Base-by-base conservation (phyloP, 2,329 filamentous ascomycete genomes). In the Tolypocladium ovalisporum region DNA sequence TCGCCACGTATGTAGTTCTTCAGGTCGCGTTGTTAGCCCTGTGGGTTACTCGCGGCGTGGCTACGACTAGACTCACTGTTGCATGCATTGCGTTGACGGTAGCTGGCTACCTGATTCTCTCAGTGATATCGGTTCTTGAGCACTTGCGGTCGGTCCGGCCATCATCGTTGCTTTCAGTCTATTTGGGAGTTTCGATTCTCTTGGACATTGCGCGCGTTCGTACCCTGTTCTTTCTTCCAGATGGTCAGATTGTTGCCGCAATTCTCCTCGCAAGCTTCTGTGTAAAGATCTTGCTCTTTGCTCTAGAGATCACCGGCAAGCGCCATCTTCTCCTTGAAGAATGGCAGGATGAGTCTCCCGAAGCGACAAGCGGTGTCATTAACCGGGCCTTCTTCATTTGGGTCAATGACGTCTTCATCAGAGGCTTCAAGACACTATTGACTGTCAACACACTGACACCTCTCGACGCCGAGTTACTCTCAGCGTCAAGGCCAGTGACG, bases 311-410 rank as follows among this genome's bases (percentile, higher is more conserved):
- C 12, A 53, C 64, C 0, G 64, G 65, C 4, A 71, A 71, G 60
- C 64, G 65, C 2, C 56, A 61, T 35, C 55, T 67, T 54, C 51
- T 67, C 15, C 54, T 53, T 3, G 27, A 52, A 3, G 61, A 60
- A 44, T 62, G 64, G 57, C 58, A 61, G 24, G 54, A 64, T 42
- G 56, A 61, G 39, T 56, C 67, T 12, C 60, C 66, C 0, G 72
- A 74, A 58, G 64, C 63, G 15, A 71, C 67, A 0, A 66, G 66
- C 49, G 65, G 69, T 29, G 57, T 68, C 22, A 62, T 69, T 29
- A 69, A 63, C 58, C 60, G 67, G 29, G 65, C 64, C 6, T 54
- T 72, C 0, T 71, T 71, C 54, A 61, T 66, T 61, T 72, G 70
- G 70, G 47, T 72, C 15, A 70, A 70, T 51, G 35, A 56, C 10